Evolutionary conservation across 1,284 basidiomycete genomes (phyloP).

Genomic region (Psilocybe mexicana): DNA sequence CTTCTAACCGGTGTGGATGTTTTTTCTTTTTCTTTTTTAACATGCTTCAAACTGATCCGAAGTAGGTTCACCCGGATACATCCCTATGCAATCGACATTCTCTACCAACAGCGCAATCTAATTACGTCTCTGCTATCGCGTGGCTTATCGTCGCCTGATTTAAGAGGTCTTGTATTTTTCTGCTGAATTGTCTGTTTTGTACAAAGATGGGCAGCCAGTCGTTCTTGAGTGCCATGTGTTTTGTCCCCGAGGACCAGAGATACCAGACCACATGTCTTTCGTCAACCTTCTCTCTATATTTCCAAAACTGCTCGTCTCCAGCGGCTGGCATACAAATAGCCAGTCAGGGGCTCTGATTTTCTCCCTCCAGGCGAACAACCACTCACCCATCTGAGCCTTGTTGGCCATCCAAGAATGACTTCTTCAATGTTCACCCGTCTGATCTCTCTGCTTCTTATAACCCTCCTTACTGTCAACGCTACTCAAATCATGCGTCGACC

Average conservation of each 20-base stretch:
- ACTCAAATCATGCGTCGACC: constrained; percentile 62
- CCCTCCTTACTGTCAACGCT: constrained; percentile 33
- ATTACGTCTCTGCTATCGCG: constrained; percentile 13
- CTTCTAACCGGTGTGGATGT: background rate
- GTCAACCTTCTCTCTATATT: constrained; percentile 1
- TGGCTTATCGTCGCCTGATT: constrained; percentile 20
- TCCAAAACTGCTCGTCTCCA: background rate
- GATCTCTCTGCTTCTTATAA: constrained; percentile 19
- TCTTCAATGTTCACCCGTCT: constrained; percentile 21
- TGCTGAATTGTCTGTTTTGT: constrained; percentile 6
- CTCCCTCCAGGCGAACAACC: background rate
- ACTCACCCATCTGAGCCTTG: background rate
- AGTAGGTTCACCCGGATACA: background rate
- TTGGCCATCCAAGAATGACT: constrained; percentile 7
- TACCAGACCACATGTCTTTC: constrained; percentile 2
- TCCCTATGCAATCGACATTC: background rate
- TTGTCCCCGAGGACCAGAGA: background rate
- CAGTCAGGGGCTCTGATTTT: background rate
- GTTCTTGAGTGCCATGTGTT: constrained; percentile 8
- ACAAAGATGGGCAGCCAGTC: background rate
- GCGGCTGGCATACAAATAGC: constrained; percentile 18
- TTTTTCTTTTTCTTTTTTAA: background rate
- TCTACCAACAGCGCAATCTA: constrained; percentile 1
- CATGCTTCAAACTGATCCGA: background rate
- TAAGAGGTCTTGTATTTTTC: background rate